Percentiles rank a stretch among this genome's conserved stretches.
Conservation (phyloP, 169 alveolate species). For the Hepatocystis sp. region DNA sequence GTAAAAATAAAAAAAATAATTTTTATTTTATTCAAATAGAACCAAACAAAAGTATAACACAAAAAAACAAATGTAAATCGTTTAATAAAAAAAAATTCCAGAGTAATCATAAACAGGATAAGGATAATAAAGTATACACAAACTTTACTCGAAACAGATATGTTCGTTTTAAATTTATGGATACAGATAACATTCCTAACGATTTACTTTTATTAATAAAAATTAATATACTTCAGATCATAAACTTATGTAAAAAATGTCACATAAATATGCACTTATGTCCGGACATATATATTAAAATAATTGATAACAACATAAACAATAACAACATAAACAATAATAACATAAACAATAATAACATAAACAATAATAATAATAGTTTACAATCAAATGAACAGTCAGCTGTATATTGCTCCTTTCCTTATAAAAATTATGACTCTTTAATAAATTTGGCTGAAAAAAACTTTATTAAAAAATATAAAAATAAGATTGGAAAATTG, state of each 20-base stretch:
- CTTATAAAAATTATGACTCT: slow-evolving; percentile 4
- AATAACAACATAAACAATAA: no score
- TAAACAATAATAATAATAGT: no score
- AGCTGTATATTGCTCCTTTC: slow-evolving; percentile 21
- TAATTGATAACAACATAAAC: no score
- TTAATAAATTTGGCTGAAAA: slow-evolving; percentile 21
- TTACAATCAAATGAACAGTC: neutral
- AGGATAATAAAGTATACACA: no score
- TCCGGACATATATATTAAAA: slow-evolving; percentile 7
- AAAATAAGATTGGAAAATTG: neutral
- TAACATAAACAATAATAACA: no score
- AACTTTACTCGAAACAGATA: no score
- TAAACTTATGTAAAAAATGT: slow-evolving; percentile 8
- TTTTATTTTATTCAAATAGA: neutral
- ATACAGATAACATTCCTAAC: slow-evolving; percentile 1
- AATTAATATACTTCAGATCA: slow-evolving; percentile 21
- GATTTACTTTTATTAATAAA: slow-evolving; percentile 11
- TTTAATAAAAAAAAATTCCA: no score
- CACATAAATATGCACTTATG: slow-evolving; percentile 29
- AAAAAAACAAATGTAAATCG: neutral
- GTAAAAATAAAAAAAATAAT: neutral
- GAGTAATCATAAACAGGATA: no score
- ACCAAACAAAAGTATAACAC: neutral
- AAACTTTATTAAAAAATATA: slow-evolving; percentile 21
- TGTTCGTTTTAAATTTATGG: neutral